These are phyloP conservation scores for Orbilia brochopaga DNA, from an alignment of 2,329 filamentous ascomycete genomes.

Conservation along the genomic window DNA sequence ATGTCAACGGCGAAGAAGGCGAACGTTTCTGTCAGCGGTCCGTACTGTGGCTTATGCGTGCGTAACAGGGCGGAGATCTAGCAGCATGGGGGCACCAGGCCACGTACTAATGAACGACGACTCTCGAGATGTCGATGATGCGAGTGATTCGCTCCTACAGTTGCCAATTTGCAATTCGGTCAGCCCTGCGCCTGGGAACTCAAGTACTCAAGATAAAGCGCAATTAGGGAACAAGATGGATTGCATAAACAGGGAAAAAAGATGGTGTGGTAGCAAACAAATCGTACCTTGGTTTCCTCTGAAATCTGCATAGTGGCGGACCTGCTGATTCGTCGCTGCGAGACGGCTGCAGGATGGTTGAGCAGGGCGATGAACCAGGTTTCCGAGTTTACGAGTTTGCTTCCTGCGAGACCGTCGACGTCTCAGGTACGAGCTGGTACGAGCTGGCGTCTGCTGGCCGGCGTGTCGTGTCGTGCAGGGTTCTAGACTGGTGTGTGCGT, in stretches of 20 bases:
- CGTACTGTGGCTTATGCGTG: conserved; percentile 12
- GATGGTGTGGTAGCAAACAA: conserved; percentile 4
- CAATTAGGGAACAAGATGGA: conserved; percentile 28
- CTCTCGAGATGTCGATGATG: conserved; percentile 49
- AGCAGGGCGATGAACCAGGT: conserved; percentile 21
- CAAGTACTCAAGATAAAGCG: conserved; percentile 18
- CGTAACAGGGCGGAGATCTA: conserved; percentile 14
- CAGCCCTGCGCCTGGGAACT: conserved; percentile 13
- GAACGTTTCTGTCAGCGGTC: conserved; percentile 22
- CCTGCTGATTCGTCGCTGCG: conserved; percentile 34
- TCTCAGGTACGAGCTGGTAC: conserved; percentile 20
- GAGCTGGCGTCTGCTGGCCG: no score
- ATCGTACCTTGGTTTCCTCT: conserved; percentile 46
- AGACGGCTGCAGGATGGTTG: not conserved
- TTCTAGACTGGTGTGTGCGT: conserved; percentile 11
- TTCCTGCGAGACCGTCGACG: conserved; percentile 47
- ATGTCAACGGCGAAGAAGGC: conserved; percentile 16
- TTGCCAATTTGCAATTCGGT: conserved; percentile 13
- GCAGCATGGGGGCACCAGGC: conserved; percentile 15
- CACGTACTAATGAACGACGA: conserved; percentile 49
- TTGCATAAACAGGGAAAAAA: conserved; percentile 7
- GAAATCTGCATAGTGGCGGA: conserved; percentile 44
- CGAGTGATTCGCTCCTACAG: conserved; percentile 49
- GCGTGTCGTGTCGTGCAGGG: conserved; percentile 26
- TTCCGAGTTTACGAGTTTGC: conserved; percentile 40